Evolutionary conservation across 192 early-diverging fungal genomes (phyloP).

Genomic region (Backusella morwellensis): DNA sequence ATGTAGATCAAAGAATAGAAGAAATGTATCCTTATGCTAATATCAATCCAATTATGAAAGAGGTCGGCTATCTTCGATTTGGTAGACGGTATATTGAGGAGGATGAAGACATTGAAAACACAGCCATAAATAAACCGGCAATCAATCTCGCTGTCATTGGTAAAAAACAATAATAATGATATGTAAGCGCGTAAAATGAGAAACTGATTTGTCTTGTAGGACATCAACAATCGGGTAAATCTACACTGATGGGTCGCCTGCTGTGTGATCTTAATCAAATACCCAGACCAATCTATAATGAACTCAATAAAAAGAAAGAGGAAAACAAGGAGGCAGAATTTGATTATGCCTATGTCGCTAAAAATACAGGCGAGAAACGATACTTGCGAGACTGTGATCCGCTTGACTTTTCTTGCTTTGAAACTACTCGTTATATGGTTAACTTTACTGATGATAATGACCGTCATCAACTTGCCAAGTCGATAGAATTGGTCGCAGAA

Average conservation of each 20-base stretch:
- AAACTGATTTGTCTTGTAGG: constrained; percentile 36
- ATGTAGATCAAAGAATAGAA: background rate
- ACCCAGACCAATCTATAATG: constrained; percentile 71
- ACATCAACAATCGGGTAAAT: constrained; percentile 97
- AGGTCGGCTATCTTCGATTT: background rate
- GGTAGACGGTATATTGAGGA: constrained; percentile 47
- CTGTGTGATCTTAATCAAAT: constrained; percentile 88
- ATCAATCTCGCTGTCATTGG: constrained; percentile 83
- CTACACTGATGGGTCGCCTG: constrained; percentile 95
- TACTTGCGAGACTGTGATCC: background rate
- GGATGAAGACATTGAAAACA: constrained; percentile 63
- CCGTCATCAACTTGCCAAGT: background rate
- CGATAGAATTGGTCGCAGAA: constrained; percentile 47
- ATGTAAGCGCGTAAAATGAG: background rate
- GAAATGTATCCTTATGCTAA: background rate
- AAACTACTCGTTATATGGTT: background rate
- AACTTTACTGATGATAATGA: background rate
- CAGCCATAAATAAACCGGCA: constrained; percentile 59
- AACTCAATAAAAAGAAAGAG: constrained; percentile 75
- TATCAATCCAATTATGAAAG: background rate
- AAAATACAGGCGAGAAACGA: constrained; percentile 92
- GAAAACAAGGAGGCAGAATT: constrained; percentile 70
- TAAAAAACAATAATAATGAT: background rate
- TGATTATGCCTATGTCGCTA: constrained; percentile 95
- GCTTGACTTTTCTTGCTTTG: background rate